These are phyloP conservation scores for Globisporangium takayamanum DNA, from an alignment of 352 stramenopile genomes.

Conservation along the genomic window DNA sequence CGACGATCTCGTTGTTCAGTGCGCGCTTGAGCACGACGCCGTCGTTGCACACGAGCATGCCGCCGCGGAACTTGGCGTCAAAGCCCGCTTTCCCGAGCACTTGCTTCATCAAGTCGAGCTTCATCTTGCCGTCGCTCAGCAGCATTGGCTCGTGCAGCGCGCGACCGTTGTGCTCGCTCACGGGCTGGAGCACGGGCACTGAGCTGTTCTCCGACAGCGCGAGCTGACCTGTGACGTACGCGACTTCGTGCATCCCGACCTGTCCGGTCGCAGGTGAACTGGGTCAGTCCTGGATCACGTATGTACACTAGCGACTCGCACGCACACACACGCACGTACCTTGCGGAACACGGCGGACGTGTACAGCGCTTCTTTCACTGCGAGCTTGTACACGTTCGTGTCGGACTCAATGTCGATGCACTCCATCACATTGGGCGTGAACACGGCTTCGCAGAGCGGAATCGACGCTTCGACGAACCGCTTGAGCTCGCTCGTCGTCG, in stretches of 20 bases:
- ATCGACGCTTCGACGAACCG: constrained; percentile 80
- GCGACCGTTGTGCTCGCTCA: constrained; percentile 27
- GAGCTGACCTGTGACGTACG: constrained; percentile 77
- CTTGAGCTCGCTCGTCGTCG: constrained; percentile 77
- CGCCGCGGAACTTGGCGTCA: constrained; percentile 85
- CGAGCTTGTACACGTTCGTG: constrained; percentile 87
- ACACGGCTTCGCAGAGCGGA: constrained; percentile 79
- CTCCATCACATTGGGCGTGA: constrained; percentile 82
- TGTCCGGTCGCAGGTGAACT: constrained; percentile 8
- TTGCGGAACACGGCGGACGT: constrained; percentile 79
- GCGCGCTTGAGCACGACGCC: constrained; percentile 83
- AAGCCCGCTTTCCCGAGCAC: constrained; percentile 81
- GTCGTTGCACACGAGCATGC: constrained; percentile 87
- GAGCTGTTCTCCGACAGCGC: constrained; percentile 60
- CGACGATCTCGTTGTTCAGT: constrained; percentile 84
- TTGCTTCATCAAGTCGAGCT: constrained; percentile 87
- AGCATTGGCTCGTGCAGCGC: constrained; percentile 72
- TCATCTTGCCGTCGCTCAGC: constrained; percentile 86
- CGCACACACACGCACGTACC: constrained; percentile 21
- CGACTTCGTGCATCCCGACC: constrained; percentile 82
- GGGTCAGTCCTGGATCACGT: no score
- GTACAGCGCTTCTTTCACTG: constrained; percentile 83
- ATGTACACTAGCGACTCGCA: background rate
- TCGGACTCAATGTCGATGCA: constrained; percentile 89
- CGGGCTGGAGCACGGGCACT: constrained; percentile 60